These are phyloP conservation scores for Yamadazyma kanchanaburiensis DNA, from an alignment of 1,139 yeast genomes.

Conservation along the genomic window DNA sequence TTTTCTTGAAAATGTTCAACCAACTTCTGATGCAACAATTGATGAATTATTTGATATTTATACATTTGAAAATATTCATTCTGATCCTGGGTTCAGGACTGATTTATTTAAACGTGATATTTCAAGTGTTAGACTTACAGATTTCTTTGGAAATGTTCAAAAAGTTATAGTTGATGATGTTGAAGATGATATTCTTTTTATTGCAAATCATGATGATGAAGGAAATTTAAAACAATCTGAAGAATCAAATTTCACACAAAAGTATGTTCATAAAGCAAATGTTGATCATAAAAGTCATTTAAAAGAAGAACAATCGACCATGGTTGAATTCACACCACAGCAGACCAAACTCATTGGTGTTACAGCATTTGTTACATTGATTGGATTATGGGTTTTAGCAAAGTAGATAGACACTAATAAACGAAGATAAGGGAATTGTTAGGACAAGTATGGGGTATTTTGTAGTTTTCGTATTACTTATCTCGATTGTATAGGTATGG, in stretches of 20 bases:
- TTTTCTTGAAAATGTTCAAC: constrained; percentile 76
- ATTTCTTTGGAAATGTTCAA: constrained; percentile 93
- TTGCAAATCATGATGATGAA: constrained; percentile 23
- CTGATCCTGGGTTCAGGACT: constrained; percentile 86
- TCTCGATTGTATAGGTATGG: no score
- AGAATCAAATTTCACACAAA: constrained; percentile 3
- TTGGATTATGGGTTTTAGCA: constrained; percentile 19
- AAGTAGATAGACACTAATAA: constrained; percentile 3
- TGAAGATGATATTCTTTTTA: constrained; percentile 42
- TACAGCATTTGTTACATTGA: constrained; percentile 14
- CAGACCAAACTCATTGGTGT: constrained; percentile 17
- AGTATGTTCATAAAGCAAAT: constrained; percentile 3
- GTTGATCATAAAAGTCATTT: constrained; percentile 8
- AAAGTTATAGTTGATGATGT: constrained; percentile 66
- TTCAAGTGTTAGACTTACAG: constrained; percentile 75
- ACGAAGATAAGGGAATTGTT: no score
- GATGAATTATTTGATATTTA: constrained; percentile 82
- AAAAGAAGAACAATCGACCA: constrained; percentile 12
- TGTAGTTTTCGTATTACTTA: no score
- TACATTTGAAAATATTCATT: constrained; percentile 81
- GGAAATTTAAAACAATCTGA: constrained; percentile 11
- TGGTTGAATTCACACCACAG: constrained; percentile 13
- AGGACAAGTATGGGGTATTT: no score
- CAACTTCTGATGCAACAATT: constrained; percentile 70
- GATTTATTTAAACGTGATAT: constrained; percentile 72